These are phyloP conservation scores for Tetratostichococcus sp. DNA, from an alignment of 139 green algal species.

Conservation along the genomic window DNA sequence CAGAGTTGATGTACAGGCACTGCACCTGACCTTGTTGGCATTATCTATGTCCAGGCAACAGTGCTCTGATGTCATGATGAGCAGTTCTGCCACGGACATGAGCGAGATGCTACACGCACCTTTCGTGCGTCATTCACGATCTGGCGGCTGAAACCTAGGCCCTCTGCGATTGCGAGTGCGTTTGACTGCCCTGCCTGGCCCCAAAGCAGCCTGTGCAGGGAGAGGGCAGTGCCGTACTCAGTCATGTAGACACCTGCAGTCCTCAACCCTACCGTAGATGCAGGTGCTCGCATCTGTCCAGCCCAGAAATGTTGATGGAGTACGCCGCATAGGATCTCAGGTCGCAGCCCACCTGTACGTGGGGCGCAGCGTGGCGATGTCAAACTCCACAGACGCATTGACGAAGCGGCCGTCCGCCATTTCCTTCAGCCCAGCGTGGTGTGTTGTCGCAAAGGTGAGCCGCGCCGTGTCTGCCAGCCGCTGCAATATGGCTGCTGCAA, in stretches of 20 bases:
- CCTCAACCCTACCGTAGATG: too few relatives aligned
- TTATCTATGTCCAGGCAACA: too few relatives aligned
- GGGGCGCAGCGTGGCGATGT: constrained; percentile 46
- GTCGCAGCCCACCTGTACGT: constrained; percentile 40
- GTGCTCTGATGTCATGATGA: too few relatives aligned
- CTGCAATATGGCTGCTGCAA: constrained; percentile 59
- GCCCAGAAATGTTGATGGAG: too few relatives aligned
- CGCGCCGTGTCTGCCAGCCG: constrained; percentile 28
- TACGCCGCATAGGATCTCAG: too few relatives aligned
- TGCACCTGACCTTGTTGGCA: too few relatives aligned
- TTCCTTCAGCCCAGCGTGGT: constrained; percentile 61
- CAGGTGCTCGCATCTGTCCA: too few relatives aligned
- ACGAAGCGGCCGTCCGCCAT: constrained; percentile 27
- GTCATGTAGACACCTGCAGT: background rate
- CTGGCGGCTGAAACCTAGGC: constrained; percentile 44
- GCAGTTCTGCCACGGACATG: too few relatives aligned
- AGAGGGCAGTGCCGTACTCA: background rate
- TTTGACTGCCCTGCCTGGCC: constrained; percentile 40
- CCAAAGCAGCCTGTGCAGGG: constrained; percentile 39
- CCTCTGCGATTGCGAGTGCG: constrained; percentile 48
- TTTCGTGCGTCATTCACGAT: constrained; percentile 42
- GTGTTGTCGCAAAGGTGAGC: constrained; percentile 60
- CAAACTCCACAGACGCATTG: constrained; percentile 64
- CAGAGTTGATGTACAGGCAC: too few relatives aligned
- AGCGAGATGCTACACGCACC: too few relatives aligned